Percentiles rank a stretch among this genome's conserved stretches.
phyloP scores from a whole-genome alignment of 805 yeast species.

The Crinitomyces ghanaensis region DNA sequence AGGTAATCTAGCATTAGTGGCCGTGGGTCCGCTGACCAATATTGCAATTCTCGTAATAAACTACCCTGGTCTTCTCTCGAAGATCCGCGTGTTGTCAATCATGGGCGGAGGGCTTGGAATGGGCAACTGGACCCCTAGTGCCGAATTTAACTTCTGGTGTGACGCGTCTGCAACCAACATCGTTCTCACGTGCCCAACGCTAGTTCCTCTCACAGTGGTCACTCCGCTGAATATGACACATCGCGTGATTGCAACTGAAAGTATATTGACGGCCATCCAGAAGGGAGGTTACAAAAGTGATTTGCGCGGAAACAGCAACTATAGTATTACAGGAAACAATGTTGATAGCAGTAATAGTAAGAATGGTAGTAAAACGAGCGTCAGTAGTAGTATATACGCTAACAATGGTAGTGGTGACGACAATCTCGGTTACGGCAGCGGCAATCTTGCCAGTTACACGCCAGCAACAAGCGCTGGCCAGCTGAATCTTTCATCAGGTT shows the following conservation, averaged over 20 bases:
- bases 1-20: constrained; percentile 47
- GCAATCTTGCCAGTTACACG: too few species aligned
- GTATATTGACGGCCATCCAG: constrained; percentile 31
- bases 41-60: constrained; percentile 42
- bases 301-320: neutral
- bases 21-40: constrained; percentile 73
- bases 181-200: constrained; percentile 37
- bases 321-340: neutral
- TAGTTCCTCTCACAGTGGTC: constrained; percentile 41
- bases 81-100: constrained; percentile 44
- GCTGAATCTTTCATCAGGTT: too few species aligned
- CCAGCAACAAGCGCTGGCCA: too few species aligned
- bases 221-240: constrained; percentile 65
- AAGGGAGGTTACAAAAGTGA: too few species aligned
- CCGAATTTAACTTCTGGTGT: constrained; percentile 66
- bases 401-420: too few species aligned
- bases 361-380: too few species aligned
- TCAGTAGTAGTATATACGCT: too few species aligned
- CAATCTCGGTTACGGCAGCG: too few species aligned
- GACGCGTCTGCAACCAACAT: constrained; percentile 68
- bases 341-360: too few species aligned
- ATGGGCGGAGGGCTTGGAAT: constrained; percentile 61
- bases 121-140: constrained; percentile 40
- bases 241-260: constrained; percentile 41
- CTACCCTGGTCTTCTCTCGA: constrained; percentile 42